Percentiles rank a stretch among this genome's conserved stretches.
These are phyloP conservation scores for Aspergillus egyptiacus DNA, from an alignment of 495 filamentous ascomycete genomes.

Conservation along the genomic window DNA sequence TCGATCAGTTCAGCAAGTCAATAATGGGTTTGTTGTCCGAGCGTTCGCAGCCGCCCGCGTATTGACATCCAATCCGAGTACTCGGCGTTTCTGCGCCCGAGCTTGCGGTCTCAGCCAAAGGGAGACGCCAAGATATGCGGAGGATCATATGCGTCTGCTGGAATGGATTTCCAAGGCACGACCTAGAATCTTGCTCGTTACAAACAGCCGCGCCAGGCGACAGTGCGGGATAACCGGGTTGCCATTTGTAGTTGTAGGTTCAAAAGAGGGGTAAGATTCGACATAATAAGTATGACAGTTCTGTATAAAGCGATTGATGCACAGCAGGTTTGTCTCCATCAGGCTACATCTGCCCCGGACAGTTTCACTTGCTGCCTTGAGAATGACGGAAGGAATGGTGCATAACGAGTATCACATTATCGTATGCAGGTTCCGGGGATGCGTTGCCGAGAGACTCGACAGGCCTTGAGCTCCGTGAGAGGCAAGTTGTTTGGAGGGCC, in stretches of 20 bases:
- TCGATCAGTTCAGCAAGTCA: conserved; percentile 21
- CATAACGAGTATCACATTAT: conserved; percentile 6
- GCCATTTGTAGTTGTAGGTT: background rate
- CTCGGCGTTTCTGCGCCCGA: conserved; percentile 17
- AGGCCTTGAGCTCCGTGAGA: too few relatives aligned
- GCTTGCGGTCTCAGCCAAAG: conserved; percentile 31
- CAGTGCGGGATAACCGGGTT: background rate
- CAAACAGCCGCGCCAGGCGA: conserved; percentile 21
- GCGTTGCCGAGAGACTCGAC: too few relatives aligned
- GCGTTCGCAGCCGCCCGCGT: conserved; percentile 20
- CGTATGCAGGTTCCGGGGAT: too few relatives aligned
- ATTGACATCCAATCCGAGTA: conserved; percentile 35
- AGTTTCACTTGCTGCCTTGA: conserved; percentile 24
- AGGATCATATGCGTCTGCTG: conserved; percentile 25
- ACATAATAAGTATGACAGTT: conserved; percentile 18
- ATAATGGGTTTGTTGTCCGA: conserved; percentile 26
- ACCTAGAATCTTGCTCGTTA: conserved; percentile 19
- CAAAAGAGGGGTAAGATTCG: conserved; percentile 23
- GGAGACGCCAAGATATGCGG: conserved; percentile 29
- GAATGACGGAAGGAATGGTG: conserved; percentile 7
- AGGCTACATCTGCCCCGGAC: conserved; percentile 19
- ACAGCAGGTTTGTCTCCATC: conserved; percentile 30
- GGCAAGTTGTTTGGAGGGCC: too few relatives aligned
- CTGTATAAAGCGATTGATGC: conserved; percentile 29
- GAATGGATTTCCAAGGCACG: conserved; percentile 26